A percentile compares a stretch with the other conserved stretches of the same genome.
These are phyloP conservation scores for Eimeria brunetti DNA, from an alignment of 169 alveolate species.

Conservation along the genomic window DNA sequence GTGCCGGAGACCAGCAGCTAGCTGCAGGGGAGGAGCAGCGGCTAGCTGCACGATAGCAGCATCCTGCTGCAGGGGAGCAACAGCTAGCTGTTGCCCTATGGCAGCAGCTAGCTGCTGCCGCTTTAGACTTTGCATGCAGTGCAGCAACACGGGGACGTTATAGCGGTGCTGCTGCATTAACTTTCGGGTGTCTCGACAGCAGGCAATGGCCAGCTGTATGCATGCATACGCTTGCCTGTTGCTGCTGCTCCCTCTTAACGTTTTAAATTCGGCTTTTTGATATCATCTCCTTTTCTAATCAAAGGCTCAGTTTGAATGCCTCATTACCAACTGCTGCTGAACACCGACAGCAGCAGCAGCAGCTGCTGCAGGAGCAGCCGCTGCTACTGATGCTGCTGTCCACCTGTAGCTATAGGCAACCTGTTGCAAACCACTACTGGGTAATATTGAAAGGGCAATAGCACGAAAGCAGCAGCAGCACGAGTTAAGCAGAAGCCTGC, in stretches of 20 bases:
- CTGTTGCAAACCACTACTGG: not conserved
- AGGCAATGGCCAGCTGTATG: not conserved
- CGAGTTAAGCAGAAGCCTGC: not conserved
- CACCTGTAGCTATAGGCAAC: not conserved
- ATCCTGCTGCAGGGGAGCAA: too few species aligned
- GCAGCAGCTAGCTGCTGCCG: slow-evolving; percentile 19
- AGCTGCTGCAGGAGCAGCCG: not conserved
- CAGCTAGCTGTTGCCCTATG: too few species aligned
- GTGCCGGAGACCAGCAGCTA: not conserved
- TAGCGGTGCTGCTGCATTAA: not conserved
- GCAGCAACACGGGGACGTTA: not conserved
- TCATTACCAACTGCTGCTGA: not conserved
- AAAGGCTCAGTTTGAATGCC: not conserved
- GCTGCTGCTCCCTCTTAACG: not conserved
- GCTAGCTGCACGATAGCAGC: not conserved
- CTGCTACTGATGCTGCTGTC: too few species aligned
- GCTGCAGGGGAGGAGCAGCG: not conserved
- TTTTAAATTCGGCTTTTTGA: not conserved
- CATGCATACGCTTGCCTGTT: not conserved
- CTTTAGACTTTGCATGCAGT: not conserved
- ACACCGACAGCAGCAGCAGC: not conserved
- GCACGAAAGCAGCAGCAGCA: not conserved
- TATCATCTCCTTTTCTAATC: not conserved
- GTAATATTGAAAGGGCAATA: too few species aligned
- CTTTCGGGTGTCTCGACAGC: not conserved